Conservation (phyloP, 805 yeast species). For the Myxozyma sirexii region DNA sequence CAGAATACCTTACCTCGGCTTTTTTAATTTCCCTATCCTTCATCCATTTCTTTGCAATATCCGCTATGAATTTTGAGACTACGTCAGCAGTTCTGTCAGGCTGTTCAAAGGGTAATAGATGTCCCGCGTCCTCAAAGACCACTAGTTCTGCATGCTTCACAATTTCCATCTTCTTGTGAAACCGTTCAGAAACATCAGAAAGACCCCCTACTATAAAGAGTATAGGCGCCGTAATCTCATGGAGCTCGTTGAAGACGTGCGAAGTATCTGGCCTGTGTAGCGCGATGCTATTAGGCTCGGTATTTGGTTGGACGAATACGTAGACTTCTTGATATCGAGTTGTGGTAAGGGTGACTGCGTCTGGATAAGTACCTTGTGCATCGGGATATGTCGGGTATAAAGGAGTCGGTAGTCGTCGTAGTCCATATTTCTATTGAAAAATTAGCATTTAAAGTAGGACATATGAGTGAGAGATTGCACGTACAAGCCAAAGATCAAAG, state of each 20-base stretch:
- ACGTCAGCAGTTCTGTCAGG: conserved; percentile 12
- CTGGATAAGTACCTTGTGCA: background rate
- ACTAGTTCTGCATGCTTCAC: conserved; percentile 4
- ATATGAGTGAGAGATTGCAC: background rate
- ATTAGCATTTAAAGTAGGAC: background rate
- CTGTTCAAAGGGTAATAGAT: conserved; percentile 21
- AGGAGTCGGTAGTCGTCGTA: conserved; percentile 27
- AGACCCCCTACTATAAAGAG: conserved; percentile 14
- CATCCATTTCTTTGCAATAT: background rate
- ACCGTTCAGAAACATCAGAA: background rate
- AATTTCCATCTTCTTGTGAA: background rate
- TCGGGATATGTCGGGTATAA: conserved; percentile 16
- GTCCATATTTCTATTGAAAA: conserved; percentile 12
- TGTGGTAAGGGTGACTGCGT: conserved; percentile 32
- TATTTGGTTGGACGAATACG: conserved; percentile 11
- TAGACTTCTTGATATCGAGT: conserved; percentile 29
- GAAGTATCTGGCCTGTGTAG: conserved; percentile 6
- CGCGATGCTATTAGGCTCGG: background rate
- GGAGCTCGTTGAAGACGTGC: conserved; percentile 4
- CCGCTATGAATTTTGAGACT: conserved; percentile 4
- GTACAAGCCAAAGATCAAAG: conserved; percentile 23
- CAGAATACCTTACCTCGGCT: background rate
- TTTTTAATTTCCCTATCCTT: background rate
- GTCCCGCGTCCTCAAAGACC: conserved; percentile 9
- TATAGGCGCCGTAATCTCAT: conserved; percentile 3